Percentiles rank a stretch among this genome's conserved stretches.
Conservation (phyloP, 2,329 filamentous ascomycete genomes). For the Pestalotiopsis sp. region DNA sequence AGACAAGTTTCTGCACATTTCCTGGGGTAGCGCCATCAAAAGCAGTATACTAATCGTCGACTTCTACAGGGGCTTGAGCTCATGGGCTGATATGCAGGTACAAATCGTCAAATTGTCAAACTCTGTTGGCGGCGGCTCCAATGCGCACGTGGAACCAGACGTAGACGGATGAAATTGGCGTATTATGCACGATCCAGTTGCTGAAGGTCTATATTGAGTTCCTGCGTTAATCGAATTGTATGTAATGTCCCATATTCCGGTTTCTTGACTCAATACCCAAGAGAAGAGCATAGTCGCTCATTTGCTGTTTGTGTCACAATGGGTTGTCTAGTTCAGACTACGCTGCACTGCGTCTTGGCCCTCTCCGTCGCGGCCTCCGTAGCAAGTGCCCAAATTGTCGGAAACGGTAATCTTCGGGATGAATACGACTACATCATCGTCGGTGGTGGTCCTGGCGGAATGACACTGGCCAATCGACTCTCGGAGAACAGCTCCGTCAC, state of each 20-base stretch:
- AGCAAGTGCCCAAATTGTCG: background rate
- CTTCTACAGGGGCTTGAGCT: background rate
- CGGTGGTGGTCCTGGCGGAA: background rate
- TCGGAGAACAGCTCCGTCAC: background rate
- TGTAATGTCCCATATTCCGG: background rate
- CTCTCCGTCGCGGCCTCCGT: background rate
- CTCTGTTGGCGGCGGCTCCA: background rate
- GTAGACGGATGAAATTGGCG: background rate
- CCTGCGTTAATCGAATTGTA: background rate
- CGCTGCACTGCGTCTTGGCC: background rate
- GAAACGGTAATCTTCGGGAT: background rate
- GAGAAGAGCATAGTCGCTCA: background rate
- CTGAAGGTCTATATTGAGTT: background rate
- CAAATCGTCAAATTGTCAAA: background rate
- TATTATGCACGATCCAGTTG: background rate
- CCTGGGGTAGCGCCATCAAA: background rate
- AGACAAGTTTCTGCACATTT: constrained; percentile 1
- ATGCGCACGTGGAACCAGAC: background rate
- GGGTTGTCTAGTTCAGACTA: background rate
- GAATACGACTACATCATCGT: constrained; percentile 44
- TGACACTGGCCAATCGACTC: constrained; percentile 1
- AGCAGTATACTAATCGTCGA: background rate
- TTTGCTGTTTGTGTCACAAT: background rate
- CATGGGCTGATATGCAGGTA: background rate
- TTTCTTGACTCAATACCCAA: background rate